Evolutionary conservation across 2,329 filamentous ascomycete genomes (phyloP), one percentile per base, ranked within the genome.

Genomic region (Pseudogymnoascus sp.): DNA sequence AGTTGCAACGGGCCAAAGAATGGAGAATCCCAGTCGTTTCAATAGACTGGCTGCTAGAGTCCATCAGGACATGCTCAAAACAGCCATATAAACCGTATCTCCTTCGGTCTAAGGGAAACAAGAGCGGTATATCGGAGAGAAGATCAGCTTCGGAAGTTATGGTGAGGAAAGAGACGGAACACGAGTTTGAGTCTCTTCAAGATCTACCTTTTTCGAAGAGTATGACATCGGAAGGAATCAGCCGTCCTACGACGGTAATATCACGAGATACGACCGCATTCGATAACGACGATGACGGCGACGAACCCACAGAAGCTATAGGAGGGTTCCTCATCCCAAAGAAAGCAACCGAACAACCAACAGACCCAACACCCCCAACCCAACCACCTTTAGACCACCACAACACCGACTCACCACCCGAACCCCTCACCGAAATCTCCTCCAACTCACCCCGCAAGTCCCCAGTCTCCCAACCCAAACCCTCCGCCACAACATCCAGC

Each of bases 41-140:
- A 6, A 84, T 85, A 16, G 84, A 88, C 21, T 99, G 95, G 95
- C 79, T 99, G 2, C 95, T 90, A 87, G 83, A 87, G 61, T 95
- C 89, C 68, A 86, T 97, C 61, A 79, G 81, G 70, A 83, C 77
- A 0, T 83, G 83, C 31, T 73, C 78, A 62, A 78, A 76, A 69
- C 77, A 82, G 63, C 71, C 79, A 10, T 81, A 80, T 60, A 74
- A 77, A 21, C 73, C 77, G 31, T 84, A 82, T 70, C 67, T 73
- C 77, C 60, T 71, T 70, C 31, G 70, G 40, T 40, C 68, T 63
- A 65, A 60, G 36, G 62, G 3, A 39, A 60, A 29, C 37, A 40
- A n/a, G 59, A 23, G 16, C 16, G 18, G 59, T 60, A 10, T 37
- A 14, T 21, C 5, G 16, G 12, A 39, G 18, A 60, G 34, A 39